phyloP scores from a whole-genome alignment of 352 stramenopile species.

The Pythium aphanidermatum region DNA sequence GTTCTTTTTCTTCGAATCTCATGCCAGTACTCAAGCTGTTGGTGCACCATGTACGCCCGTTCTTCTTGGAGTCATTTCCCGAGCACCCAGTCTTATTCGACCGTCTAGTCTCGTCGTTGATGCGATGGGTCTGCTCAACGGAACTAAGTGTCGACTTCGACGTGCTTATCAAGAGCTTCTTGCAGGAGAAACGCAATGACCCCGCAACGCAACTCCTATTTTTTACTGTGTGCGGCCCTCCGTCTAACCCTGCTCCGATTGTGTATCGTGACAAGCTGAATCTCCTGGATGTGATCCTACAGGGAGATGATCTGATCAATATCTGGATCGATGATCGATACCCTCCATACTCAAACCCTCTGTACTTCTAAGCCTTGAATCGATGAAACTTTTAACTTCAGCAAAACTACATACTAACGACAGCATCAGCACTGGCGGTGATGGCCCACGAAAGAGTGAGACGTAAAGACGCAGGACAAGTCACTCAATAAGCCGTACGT shows the following conservation, averaged over 20 bases:
- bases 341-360: conserved; percentile 57
- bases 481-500: too few relatives aligned
- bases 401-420: conserved; percentile 1
- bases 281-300: conserved; percentile 50
- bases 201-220: conserved; percentile 28
- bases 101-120: conserved; percentile 31
- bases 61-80: conserved; percentile 41
- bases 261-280: conserved; percentile 52
- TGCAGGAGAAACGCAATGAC: conserved; percentile 17
- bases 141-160: conserved; percentile 54
- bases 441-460: too few relatives aligned
- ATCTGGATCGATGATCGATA: conserved; percentile 72
- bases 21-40: conserved; percentile 41
- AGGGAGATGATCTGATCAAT: conserved; percentile 64
- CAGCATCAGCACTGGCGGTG: too few relatives aligned
- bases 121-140: conserved; percentile 30
- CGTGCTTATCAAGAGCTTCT: conserved; percentile 53
- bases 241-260: conserved; percentile 46
- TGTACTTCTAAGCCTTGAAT: conserved; percentile 41
- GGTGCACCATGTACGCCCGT: conserved; percentile 29
- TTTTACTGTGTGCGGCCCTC: conserved; percentile 43
- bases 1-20: conserved; percentile 39
- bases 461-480: too few relatives aligned
- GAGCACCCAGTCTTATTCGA: conserved; percentile 57
- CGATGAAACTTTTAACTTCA: too few relatives aligned